phyloP scores from a whole-genome alignment of 2,329 filamentous ascomycete species.

The Phialophora macrospora region DNA sequence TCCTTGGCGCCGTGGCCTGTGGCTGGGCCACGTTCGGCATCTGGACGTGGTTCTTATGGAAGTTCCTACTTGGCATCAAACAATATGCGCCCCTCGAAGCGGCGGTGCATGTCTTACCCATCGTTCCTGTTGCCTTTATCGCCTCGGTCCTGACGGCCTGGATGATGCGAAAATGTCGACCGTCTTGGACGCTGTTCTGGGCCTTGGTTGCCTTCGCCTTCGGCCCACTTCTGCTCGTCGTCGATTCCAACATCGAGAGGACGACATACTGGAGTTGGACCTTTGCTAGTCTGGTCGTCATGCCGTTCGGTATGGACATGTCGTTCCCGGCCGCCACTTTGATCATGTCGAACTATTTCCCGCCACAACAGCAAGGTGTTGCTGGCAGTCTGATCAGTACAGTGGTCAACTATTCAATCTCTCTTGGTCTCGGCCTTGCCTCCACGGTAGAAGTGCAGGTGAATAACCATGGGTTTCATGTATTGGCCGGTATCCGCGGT shows the following conservation, averaged over 20 bases:
- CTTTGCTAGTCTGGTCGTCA: constrained; percentile 64
- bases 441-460: constrained; percentile 39
- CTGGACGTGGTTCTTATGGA: constrained; percentile 49
- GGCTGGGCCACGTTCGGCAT: constrained; percentile 60
- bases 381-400: constrained; percentile 41
- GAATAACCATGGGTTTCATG: constrained; percentile 35
- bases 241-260: constrained; percentile 44
- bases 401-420: constrained; percentile 41
- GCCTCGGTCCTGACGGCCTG: constrained; percentile 42
- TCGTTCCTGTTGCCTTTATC: constrained; percentile 42
- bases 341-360: constrained; percentile 41
- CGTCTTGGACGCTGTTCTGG: constrained; percentile 46
- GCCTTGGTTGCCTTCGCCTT: constrained; percentile 43
- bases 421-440: constrained; percentile 40
- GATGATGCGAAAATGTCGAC: constrained; percentile 38
- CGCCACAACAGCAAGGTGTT: constrained; percentile 40
- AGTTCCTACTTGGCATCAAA: constrained; percentile 44
- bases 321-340: constrained; percentile 41
- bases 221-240: constrained; percentile 32
- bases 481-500: constrained; percentile 38
- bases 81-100: constrained; percentile 40
- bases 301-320: constrained; percentile 52
- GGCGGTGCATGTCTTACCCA: constrained; percentile 43
- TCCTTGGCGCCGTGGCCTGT: constrained; percentile 58
- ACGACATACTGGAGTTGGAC: constrained; percentile 66